phyloP scores from a whole-genome alignment of 306 rosid genomes.

The Sesbania bispinosa region DNA sequence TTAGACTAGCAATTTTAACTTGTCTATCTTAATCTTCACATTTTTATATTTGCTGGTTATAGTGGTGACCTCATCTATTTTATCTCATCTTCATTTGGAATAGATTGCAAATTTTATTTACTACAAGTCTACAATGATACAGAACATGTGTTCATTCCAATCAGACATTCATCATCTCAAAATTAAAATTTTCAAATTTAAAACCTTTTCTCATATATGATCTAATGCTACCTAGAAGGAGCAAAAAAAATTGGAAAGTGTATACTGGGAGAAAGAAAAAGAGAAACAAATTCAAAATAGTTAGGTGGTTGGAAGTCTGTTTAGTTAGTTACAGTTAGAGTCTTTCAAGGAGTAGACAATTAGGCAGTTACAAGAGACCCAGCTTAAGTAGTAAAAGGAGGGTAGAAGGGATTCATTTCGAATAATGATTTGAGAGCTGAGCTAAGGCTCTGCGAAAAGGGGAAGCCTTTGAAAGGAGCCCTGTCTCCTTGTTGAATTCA shows the following conservation, averaged over 20 bases:
- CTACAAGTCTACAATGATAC: not conserved
- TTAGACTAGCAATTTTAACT: constrained; percentile 28
- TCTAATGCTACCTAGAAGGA: no score
- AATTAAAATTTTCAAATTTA: not conserved
- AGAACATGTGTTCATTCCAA: not conserved
- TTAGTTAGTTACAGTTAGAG: not conserved
- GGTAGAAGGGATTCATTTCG: not conserved
- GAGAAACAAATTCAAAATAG: not conserved
- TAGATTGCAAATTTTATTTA: constrained; percentile 7
- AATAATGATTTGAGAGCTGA: not conserved
- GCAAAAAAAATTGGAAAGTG: not conserved
- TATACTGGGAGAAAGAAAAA: not conserved
- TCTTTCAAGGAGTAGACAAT: not conserved
- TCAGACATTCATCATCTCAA: not conserved
- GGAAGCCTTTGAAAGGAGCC: constrained; percentile 1
- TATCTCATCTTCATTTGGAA: constrained; percentile 15
- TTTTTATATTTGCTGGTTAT: constrained; percentile 13
- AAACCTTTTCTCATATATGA: not conserved
- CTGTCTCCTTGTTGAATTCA: not conserved
- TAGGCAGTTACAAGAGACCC: not conserved
- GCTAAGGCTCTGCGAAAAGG: not conserved
- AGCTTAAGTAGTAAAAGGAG: not conserved
- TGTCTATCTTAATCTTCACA: not conserved
- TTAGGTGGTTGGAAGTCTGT: not conserved
- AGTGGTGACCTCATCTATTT: not conserved